Evolutionary conservation across 805 yeast genomes (phyloP).

Genomic region (Vanderwaltozyma polyspora): DNA sequence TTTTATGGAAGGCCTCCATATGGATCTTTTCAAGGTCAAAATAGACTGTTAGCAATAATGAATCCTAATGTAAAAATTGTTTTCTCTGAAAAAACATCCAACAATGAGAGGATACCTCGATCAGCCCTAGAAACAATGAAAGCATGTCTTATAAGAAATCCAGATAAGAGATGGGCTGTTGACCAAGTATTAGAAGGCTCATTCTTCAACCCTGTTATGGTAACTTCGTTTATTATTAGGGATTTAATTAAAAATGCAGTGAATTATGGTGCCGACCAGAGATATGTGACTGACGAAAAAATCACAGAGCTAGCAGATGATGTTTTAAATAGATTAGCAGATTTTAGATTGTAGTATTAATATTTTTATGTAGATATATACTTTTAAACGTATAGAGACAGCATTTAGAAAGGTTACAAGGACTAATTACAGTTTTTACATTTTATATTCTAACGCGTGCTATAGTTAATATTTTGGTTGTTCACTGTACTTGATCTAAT

Average conservation of each 20-base stretch:
- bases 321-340: constrained; percentile 41
- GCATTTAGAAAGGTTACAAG: too few species aligned
- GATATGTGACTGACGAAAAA: constrained; percentile 32
- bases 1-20: constrained; percentile 89
- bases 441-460: not conserved
- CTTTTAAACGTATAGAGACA: not conserved
- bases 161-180: constrained; percentile 53
- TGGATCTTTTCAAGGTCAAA: constrained; percentile 64
- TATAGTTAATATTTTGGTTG: not conserved
- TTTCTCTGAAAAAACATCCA: constrained; percentile 54
- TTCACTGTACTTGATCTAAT: too few species aligned
- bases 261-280: constrained; percentile 49
- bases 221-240: constrained; percentile 52
- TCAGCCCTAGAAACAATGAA: constrained; percentile 62
- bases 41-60: constrained; percentile 73
- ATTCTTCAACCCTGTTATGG: constrained; percentile 65
- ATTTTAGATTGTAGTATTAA: constrained; percentile 15
- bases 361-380: not conserved
- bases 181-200: constrained; percentile 48
- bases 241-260: constrained; percentile 72
- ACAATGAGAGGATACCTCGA: constrained; percentile 52
- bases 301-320: constrained; percentile 41
- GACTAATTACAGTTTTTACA: not conserved
- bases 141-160: constrained; percentile 62
- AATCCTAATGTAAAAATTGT: constrained; percentile 65